Percentiles rank a stretch among this genome's conserved stretches.
Conservation (phyloP, 805 yeast genomes). For the Citeromyces nyonsensis region DNA sequence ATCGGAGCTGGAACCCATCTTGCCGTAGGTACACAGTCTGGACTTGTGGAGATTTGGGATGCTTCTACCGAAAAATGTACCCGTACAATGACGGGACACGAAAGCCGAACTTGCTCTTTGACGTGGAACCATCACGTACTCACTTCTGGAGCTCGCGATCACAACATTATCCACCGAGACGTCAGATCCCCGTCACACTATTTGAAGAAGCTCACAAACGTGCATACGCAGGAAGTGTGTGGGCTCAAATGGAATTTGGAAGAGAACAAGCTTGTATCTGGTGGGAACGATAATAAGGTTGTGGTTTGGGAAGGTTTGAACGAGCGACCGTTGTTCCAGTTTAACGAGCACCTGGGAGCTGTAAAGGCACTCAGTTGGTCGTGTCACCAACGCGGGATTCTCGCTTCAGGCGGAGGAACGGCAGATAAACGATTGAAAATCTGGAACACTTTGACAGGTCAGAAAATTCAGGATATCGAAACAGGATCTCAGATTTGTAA, state of each 20-base stretch:
- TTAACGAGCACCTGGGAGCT: constrained; percentile 83
- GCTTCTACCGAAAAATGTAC: constrained; percentile 69
- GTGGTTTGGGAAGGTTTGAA: constrained; percentile 78
- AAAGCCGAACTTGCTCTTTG: constrained; percentile 68
- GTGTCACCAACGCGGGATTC: constrained; percentile 86
- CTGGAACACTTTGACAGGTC: constrained; percentile 82
- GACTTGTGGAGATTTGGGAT: constrained; percentile 91
- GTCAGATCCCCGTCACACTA: constrained; percentile 79
- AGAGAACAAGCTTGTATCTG: constrained; percentile 84
- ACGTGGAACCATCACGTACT: constrained; percentile 91
- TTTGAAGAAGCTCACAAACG: constrained; percentile 45
- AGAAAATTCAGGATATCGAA: constrained; percentile 63
- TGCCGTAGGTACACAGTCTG: constrained; percentile 82
- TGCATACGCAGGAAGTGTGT: constrained; percentile 88
- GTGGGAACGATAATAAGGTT: constrained; percentile 86
- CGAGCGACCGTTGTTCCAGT: constrained; percentile 52
- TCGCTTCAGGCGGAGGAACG: constrained; percentile 96
- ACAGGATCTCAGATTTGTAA: constrained; percentile 96
- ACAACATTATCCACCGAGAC: constrained; percentile 77
- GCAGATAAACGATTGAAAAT: constrained; percentile 81
- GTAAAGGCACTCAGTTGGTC: constrained; percentile 97
- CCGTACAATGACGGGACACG: constrained; percentile 87
- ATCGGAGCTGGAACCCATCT: constrained; percentile 88
- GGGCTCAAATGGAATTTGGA: constrained; percentile 90
- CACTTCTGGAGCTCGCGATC: constrained; percentile 78